phyloP scores from a whole-genome alignment of 139 green algal species.

The Chlamydomonas sp. region DNA sequence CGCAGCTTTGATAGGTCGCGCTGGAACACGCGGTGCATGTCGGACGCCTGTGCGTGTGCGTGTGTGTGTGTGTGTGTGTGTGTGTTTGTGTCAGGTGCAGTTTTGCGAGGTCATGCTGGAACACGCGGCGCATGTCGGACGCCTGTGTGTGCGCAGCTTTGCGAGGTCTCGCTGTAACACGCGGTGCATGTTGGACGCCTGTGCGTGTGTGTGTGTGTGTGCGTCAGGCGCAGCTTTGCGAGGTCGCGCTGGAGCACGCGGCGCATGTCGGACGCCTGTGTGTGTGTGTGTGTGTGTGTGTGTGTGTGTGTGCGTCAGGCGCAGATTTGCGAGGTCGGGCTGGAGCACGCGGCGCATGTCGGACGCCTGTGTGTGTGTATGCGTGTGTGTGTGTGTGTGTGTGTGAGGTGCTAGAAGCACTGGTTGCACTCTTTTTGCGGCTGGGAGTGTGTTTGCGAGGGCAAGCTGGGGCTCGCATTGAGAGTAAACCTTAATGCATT shows the following conservation, averaged over 20 bases:
- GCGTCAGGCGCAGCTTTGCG: slow-evolving; percentile 51
- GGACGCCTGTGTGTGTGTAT: slow-evolving; percentile 18
- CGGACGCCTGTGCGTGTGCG: slow-evolving; percentile 15
- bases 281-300: no score
- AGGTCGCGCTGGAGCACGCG: slow-evolving; percentile 58
- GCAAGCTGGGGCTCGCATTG: no score
- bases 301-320: no score
- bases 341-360: slow-evolving; percentile 64
- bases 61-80: no score
- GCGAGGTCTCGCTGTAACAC: slow-evolving; percentile 60
- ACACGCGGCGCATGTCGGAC: slow-evolving; percentile 54
- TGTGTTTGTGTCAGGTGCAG: slow-evolving; percentile 53
- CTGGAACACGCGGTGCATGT: slow-evolving; percentile 64
- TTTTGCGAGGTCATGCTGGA: slow-evolving; percentile 59
- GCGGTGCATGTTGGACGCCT: slow-evolving; percentile 52
- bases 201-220: background rate
- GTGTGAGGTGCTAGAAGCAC: no score
- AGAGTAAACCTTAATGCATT: no score
- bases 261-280: slow-evolving; percentile 49
- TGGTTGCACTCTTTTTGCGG: no score
- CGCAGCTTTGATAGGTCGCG: slow-evolving; percentile 57
- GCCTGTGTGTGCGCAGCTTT: slow-evolving; percentile 4
- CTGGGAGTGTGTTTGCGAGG: no score
- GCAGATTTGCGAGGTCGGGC: slow-evolving; percentile 33
- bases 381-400: no score